Conservation (phyloP, 2,329 filamentous ascomycete species). For the Exophiala oligosperma region DNA sequence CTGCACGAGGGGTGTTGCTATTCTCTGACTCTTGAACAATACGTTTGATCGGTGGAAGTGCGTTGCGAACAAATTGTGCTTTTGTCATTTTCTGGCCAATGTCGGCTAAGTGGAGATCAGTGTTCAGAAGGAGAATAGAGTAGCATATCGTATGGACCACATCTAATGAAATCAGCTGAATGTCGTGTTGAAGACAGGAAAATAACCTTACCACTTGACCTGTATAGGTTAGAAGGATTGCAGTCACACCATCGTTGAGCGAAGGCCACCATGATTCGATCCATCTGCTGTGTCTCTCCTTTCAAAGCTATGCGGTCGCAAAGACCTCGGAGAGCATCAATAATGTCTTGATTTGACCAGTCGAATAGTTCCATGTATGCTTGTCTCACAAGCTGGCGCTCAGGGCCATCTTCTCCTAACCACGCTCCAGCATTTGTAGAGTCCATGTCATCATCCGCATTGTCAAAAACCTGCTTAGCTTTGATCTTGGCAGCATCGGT, state of each 20-base stretch:
- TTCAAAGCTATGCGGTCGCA: constrained; percentile 80
- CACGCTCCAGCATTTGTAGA: constrained; percentile 81
- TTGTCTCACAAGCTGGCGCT: constrained; percentile 56
- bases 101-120: constrained; percentile 90
- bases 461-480: constrained; percentile 80
- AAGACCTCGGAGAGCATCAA: constrained; percentile 74
- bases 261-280: constrained; percentile 87
- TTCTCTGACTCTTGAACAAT: constrained; percentile 45
- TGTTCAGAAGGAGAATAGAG: constrained; percentile 91
- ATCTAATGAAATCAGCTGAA: constrained; percentile 53
- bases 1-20: constrained; percentile 18
- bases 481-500: constrained; percentile 51
- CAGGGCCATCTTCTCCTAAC: constrained; percentile 70
- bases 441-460: constrained; percentile 75
- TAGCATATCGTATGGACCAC: constrained; percentile 97
- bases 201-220: constrained; percentile 67
- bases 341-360: constrained; percentile 77
- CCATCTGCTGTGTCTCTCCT: constrained; percentile 94
- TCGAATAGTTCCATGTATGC: constrained; percentile 95
- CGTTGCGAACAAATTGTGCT: constrained; percentile 93
- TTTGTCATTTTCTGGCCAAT: constrained; percentile 97
- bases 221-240: constrained; percentile 92
- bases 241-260: constrained; percentile 89
- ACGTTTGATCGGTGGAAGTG: constrained; percentile 82
- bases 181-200: not conserved